phyloP scores from a whole-genome alignment of 176 grass and related monocot genomes.

The Tuctoria greenei region DNA sequence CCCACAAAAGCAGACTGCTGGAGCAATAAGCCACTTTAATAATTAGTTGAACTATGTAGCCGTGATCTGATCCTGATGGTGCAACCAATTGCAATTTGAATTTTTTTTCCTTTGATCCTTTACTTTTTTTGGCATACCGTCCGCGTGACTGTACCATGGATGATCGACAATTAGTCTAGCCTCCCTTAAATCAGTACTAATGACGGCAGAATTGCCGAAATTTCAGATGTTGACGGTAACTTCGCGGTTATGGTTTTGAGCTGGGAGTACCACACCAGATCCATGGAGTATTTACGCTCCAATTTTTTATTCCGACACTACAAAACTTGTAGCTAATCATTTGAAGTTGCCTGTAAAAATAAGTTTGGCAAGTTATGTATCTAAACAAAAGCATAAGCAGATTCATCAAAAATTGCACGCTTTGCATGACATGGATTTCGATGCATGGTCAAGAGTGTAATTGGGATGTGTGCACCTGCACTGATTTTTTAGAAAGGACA shows the following conservation, averaged over 20 bases:
- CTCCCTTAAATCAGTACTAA: constrained; percentile 30
- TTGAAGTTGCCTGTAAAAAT: background rate
- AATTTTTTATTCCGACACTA: background rate
- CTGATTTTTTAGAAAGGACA: too few species aligned
- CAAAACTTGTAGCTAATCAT: background rate
- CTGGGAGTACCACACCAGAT: background rate
- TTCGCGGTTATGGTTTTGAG: background rate
- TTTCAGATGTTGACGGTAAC: constrained; percentile 3
- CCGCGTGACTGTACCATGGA: constrained; percentile 5
- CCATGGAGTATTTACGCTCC: background rate
- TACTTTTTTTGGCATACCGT: constrained; percentile 1
- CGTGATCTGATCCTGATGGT: constrained; percentile 33
- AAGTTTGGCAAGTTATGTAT: background rate
- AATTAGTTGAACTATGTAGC: constrained; percentile 16
- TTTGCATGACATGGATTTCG: constrained; percentile 24
- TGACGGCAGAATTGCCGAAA: constrained; percentile 5
- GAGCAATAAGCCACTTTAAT: background rate
- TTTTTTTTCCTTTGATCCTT: background rate
- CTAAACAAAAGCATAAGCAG: background rate
- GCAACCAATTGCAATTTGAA: constrained; percentile 27
- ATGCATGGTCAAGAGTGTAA: constrained; percentile 21
- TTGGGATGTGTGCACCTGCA: constrained; percentile 1
- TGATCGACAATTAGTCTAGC: background rate
- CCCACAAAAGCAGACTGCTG: constrained; percentile 1
- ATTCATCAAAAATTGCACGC: constrained; percentile 22